Percentiles rank a stretch among this genome's conserved stretches.
These are phyloP conservation scores for Grosmannia huntii DNA, from an alignment of 2,329 filamentous ascomycete genomes.

Conservation along the genomic window DNA sequence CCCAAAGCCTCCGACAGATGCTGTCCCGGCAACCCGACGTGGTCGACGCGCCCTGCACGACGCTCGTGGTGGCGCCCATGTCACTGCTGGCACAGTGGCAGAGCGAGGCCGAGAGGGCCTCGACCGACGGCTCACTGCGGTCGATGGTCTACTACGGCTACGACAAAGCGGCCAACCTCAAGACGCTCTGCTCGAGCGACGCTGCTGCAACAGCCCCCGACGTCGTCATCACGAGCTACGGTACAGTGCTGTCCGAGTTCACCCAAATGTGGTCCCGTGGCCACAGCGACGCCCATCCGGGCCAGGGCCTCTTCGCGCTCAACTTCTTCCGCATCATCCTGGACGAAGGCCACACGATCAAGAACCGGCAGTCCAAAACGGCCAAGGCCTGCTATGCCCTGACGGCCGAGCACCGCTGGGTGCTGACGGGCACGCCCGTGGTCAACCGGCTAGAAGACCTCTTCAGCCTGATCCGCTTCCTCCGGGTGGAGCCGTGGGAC, in stretches of 20 bases:
- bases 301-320: constrained; percentile 74
- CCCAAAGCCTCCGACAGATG: constrained; percentile 32
- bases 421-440: constrained; percentile 87
- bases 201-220: constrained; percentile 71
- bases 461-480: constrained; percentile 83
- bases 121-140: constrained; percentile 68
- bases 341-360: constrained; percentile 91
- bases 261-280: constrained; percentile 53
- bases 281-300: constrained; percentile 49
- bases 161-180: constrained; percentile 70
- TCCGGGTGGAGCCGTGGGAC: constrained; percentile 93
- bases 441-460: constrained; percentile 92
- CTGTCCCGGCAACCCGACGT: constrained; percentile 27
- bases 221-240: constrained; percentile 90
- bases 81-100: constrained; percentile 96
- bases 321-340: constrained; percentile 93
- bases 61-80: constrained; percentile 92
- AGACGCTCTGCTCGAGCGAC: constrained; percentile 60
- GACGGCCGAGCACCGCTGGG: constrained; percentile 77
- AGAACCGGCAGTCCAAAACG: constrained; percentile 80
- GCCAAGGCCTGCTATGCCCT: constrained; percentile 91
- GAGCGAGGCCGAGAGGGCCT: constrained; percentile 86
- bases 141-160: constrained; percentile 83
- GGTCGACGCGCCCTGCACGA: constrained; percentile 70
- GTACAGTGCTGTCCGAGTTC: constrained; percentile 81